These are phyloP conservation scores for Phylloporus sp. DNA, from an alignment of 768 basidiomycete species.

Conservation along the genomic window DNA sequence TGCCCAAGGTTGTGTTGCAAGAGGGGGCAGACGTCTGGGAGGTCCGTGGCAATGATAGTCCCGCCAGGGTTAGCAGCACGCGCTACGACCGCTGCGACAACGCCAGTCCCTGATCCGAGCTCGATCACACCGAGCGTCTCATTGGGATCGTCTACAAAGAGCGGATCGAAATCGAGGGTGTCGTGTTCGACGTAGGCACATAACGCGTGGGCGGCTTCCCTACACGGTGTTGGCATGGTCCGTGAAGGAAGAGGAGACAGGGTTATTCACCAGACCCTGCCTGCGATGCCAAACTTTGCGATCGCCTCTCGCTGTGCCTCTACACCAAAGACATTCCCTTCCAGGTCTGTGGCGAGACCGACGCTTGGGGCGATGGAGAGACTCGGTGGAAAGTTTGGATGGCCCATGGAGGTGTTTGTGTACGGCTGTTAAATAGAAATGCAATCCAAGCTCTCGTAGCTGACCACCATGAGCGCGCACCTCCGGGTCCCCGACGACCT, in stretches of 20 bases:
- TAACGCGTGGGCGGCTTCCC: conserved; percentile 73
- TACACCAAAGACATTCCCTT: conserved; percentile 23
- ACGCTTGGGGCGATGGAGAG: conserved; percentile 38
- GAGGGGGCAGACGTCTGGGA: conserved; percentile 65
- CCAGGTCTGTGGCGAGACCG: not conserved
- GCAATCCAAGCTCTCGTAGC: not conserved
- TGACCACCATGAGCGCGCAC: conserved; percentile 7
- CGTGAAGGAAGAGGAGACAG: conserved; percentile 12
- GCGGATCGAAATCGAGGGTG: conserved; percentile 51
- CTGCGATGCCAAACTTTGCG: conserved; percentile 73
- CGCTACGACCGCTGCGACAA: conserved; percentile 51
- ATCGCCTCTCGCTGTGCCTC: conserved; percentile 57
- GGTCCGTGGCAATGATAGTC: conserved; percentile 60
- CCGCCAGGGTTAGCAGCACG: conserved; percentile 6
- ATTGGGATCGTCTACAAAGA: conserved; percentile 32
- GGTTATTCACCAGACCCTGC: conserved; percentile 71
- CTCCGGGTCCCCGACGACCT: conserved; percentile 10
- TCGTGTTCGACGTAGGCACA: conserved; percentile 46
- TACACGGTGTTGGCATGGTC: conserved; percentile 26
- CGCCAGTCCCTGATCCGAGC: conserved; percentile 75
- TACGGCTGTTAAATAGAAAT: conserved; percentile 14
- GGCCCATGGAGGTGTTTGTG: conserved; percentile 5
- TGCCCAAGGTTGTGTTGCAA: conserved; percentile 38
- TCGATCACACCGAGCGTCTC: conserved; percentile 50
- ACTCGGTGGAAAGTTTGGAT: conserved; percentile 44